phyloP scores from a whole-genome alignment of 2,329 filamentous ascomycete species.

The Monilinia laxa region DNA sequence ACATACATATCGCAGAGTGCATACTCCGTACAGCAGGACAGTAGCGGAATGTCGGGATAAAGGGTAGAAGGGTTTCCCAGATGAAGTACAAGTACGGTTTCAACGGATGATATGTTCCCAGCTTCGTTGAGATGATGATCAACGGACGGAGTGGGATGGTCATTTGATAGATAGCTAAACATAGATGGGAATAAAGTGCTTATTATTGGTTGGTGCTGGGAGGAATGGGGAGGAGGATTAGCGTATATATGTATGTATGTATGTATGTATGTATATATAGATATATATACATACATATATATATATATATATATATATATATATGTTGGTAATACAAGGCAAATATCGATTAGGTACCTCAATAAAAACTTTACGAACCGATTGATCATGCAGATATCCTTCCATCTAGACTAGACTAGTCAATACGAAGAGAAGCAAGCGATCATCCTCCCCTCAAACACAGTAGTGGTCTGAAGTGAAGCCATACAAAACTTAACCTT shows the following conservation, averaged over 20 bases:
- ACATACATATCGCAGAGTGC: background rate
- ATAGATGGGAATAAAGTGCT: background rate
- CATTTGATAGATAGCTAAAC: background rate
- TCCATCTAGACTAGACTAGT: constrained; percentile 4
- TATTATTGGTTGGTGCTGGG: background rate
- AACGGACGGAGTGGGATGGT: background rate
- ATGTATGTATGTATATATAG: too few species aligned
- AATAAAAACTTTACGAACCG: background rate
- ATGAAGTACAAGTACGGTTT: background rate
- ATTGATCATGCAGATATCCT: background rate
- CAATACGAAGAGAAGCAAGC: background rate
- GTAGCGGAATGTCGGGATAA: constrained; percentile 6
- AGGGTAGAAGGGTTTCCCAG: constrained; percentile 2
- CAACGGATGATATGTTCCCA: background rate
- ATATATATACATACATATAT: too few species aligned
- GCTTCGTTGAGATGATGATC: background rate
- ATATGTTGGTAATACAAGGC: background rate
- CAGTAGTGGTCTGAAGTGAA: background rate
- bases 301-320: background rate
- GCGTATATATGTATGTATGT: too few species aligned
- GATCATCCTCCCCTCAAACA: background rate
- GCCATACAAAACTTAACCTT: background rate
- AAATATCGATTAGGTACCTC: background rate
- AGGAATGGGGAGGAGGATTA: background rate
- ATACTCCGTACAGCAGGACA: too few species aligned